Percentiles rank a stretch among this genome's conserved stretches.
phyloP scores from a whole-genome alignment of 495 filamentous ascomycete species.

The Schizothecium vesticola region DNA sequence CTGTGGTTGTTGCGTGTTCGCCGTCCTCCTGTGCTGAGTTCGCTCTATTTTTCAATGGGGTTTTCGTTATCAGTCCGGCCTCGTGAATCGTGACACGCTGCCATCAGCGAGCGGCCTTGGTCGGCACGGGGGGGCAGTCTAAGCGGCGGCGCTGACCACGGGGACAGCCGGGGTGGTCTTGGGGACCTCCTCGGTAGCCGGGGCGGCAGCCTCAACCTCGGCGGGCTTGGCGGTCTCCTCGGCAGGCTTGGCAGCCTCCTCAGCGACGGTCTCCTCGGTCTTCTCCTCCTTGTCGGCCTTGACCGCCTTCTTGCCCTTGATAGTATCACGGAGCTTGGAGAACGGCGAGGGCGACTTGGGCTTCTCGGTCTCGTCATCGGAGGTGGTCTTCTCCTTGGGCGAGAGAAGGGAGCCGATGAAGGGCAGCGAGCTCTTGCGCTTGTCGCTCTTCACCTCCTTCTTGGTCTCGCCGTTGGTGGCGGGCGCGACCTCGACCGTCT shows the following conservation, averaged over 20 bases:
- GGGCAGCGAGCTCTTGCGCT: constrained; percentile 53
- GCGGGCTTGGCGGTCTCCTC: constrained; percentile 49
- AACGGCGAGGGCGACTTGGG: constrained; percentile 49
- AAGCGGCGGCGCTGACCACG: constrained; percentile 44
- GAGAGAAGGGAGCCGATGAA: constrained; percentile 41
- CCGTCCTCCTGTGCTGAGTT: constrained; percentile 21
- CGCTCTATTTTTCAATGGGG: constrained; percentile 24
- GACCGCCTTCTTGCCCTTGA: constrained; percentile 36
- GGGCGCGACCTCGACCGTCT: constrained; percentile 38
- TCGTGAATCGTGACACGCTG: constrained; percentile 16
- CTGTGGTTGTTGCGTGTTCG: constrained; percentile 13
- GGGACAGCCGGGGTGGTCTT: constrained; percentile 36
- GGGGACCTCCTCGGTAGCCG: constrained; percentile 39
- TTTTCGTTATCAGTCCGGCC: constrained; percentile 17
- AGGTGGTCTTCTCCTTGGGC: constrained; percentile 47
- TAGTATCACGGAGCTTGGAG: constrained; percentile 54
- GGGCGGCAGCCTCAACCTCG: constrained; percentile 42
- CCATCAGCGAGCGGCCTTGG: constrained; percentile 17
- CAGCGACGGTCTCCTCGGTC: constrained; percentile 38
- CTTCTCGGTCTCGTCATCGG: constrained; percentile 48
- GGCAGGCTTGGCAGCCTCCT: constrained; percentile 34
- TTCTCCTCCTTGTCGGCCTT: constrained; percentile 31
- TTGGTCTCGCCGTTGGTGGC: constrained; percentile 48
- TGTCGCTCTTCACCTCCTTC: constrained; percentile 49
- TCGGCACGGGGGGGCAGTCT: constrained; percentile 18